Percentiles rank a stretch among this genome's conserved stretches.
phyloP scores from a whole-genome alignment of 2,329 filamentous ascomycete species.

The Alternaria ethzedia region DNA sequence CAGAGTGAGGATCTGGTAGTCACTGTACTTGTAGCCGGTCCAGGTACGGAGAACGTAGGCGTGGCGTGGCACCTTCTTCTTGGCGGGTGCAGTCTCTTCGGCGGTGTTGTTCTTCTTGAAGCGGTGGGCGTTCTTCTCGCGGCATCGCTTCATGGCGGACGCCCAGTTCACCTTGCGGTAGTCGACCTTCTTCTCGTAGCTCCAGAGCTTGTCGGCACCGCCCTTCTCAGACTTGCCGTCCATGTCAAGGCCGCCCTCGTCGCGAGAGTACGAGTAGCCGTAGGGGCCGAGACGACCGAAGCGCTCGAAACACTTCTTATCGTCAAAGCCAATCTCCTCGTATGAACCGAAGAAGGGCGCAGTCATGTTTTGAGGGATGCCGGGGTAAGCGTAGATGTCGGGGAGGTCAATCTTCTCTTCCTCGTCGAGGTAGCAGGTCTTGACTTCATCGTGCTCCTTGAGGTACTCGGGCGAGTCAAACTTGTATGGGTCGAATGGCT shows the following conservation, averaged over 20 bases:
- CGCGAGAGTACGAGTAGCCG: constrained; percentile 57
- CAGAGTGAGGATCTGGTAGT: constrained; percentile 80
- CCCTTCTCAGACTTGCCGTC: constrained; percentile 52
- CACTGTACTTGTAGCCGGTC: constrained; percentile 79
- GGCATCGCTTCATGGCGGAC: constrained; percentile 55
- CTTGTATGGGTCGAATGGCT: constrained; percentile 56
- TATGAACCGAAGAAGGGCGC: constrained; percentile 58
- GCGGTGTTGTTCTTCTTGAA: constrained; percentile 49
- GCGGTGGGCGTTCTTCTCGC: constrained; percentile 57
- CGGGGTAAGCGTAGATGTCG: constrained; percentile 69
- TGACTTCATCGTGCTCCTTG: constrained; percentile 59
- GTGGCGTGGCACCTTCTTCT: constrained; percentile 64
- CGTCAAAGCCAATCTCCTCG: constrained; percentile 54
- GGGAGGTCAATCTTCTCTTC: constrained; percentile 63
- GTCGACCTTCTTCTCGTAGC: constrained; percentile 60
- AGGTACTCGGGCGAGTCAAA: constrained; percentile 53
- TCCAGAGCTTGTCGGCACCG: constrained; percentile 52
- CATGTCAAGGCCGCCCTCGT: constrained; percentile 58
- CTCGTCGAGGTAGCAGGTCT: constrained; percentile 69
- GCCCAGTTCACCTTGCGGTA: constrained; percentile 59
- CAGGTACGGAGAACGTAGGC: constrained; percentile 84
- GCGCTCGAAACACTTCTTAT: constrained; percentile 59
- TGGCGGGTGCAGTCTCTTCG: constrained; percentile 37
- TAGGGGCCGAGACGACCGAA: constrained; percentile 59
- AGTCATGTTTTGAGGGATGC: constrained; percentile 57